Percentiles rank a stretch among this genome's conserved stretches.
Evolutionary conservation across 768 basidiomycete genomes (phyloP).

Genomic region (Myochromella boudieri): DNA sequence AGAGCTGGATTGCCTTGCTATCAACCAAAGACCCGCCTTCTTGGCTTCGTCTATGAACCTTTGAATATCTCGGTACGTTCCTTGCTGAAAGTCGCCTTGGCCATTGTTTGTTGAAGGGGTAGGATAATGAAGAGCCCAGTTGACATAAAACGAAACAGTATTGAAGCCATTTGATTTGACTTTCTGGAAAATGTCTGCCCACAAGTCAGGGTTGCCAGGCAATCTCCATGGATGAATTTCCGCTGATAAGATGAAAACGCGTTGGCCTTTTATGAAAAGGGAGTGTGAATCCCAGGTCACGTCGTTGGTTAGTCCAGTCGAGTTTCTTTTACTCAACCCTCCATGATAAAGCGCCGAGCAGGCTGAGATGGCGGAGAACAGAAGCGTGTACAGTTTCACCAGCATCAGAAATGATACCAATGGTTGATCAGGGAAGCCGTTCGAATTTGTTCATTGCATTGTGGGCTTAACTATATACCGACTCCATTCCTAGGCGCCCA

Average conservation of each 20-base stretch:
- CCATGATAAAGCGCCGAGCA: slow-evolving; percentile 6
- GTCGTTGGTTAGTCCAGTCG: slow-evolving; percentile 44
- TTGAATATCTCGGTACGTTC: slow-evolving; percentile 53
- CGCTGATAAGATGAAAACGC: slow-evolving; percentile 58
- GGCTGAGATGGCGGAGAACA: slow-evolving; percentile 12
- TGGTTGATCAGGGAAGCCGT: too few relatives aligned
- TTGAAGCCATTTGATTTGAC: slow-evolving; percentile 63
- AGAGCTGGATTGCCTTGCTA: slow-evolving; percentile 48
- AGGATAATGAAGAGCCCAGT: slow-evolving; percentile 59
- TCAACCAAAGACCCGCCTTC: slow-evolving; percentile 54
- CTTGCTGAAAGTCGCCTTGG: slow-evolving; percentile 46
- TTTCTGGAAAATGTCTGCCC: slow-evolving; percentile 63
- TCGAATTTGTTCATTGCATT: background rate
- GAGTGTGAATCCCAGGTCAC: slow-evolving; percentile 65
- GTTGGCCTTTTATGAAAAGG: slow-evolving; percentile 55
- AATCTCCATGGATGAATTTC: slow-evolving; percentile 64
- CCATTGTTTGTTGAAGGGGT: slow-evolving; percentile 42
- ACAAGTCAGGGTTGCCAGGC: slow-evolving; percentile 49
- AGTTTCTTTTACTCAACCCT: slow-evolving; percentile 23
- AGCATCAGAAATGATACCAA: slow-evolving; percentile 8
- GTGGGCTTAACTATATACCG: background rate
- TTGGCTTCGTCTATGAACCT: slow-evolving; percentile 51
- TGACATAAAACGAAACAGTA: slow-evolving; percentile 58
- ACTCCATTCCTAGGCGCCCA: background rate
- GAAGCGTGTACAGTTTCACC: slow-evolving; percentile 6